A percentile compares a stretch with the other conserved stretches of the same genome.
Evolutionary conservation across 2,329 filamentous ascomycete genomes (phyloP).

Genomic region (Macrophomina tecta): DNA sequence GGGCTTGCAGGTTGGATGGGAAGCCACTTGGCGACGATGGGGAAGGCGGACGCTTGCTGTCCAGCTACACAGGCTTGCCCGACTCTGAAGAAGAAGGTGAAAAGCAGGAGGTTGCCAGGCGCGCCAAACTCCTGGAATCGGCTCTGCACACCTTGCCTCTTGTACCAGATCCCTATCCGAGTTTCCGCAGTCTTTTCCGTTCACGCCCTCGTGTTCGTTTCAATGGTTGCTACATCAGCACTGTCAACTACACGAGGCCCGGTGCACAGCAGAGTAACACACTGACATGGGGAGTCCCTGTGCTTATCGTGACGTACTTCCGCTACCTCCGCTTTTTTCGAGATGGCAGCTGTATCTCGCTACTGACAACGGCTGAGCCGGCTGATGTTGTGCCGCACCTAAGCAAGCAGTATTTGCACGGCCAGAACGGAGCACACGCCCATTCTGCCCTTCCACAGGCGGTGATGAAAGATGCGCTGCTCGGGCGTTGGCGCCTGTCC

Average conservation of each 20-base stretch:
- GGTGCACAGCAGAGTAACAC: constrained; percentile 75
- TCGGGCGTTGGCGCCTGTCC: constrained; percentile 70
- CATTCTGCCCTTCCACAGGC: constrained; percentile 46
- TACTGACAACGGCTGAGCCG: constrained; percentile 82
- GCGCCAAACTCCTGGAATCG: constrained; percentile 16
- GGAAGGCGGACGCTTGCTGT: constrained; percentile 40
- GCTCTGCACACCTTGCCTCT: constrained; percentile 43
- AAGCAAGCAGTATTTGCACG: constrained; percentile 69
- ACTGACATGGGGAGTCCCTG: constrained; percentile 75
- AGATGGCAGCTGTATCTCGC: constrained; percentile 80
- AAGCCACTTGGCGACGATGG: constrained; percentile 46
- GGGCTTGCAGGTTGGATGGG: constrained; percentile 66
- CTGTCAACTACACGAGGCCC: constrained; percentile 89
- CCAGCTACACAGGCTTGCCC: constrained; percentile 36
- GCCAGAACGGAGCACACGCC: constrained; percentile 42
- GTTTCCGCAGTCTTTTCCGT: constrained; percentile 74
- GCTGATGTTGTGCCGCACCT: constrained; percentile 86
- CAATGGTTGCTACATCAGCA: constrained; percentile 95
- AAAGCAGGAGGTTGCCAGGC: neutral
- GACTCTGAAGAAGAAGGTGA: constrained; percentile 31
- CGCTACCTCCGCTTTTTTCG: constrained; percentile 95
- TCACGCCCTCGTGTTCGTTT: constrained; percentile 85
- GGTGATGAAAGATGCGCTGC: constrained; percentile 72
- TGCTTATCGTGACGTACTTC: constrained; percentile 98
- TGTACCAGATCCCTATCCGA: constrained; percentile 46